Evolutionary conservation across 768 basidiomycete species (phyloP), one percentile per base, ranked within the genome.

Genomic region (Tricholoma furcatifolium): DNA sequence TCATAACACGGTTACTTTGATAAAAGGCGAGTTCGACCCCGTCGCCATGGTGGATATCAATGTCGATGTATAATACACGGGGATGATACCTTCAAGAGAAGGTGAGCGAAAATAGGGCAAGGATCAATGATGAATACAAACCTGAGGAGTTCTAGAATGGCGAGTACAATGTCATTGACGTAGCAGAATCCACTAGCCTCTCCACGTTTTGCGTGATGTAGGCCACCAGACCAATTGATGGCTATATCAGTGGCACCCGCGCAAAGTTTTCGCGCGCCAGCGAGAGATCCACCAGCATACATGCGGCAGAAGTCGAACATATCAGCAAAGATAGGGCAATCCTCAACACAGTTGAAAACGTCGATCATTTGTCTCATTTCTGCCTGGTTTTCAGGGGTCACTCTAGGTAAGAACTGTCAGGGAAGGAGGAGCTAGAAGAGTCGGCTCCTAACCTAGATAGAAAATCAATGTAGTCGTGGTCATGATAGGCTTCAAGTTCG

Each of bases 131-230:
- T 31, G 2, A 50, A 4, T 2, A 54, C 56, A 30, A 58, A 91
- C 92, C 91, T 80, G 2, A 98, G 77, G 30, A 99, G 77, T 63
- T 99, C 96, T 15, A 98, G 74, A 44, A 99, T 97, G 0, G 87
- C 93, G 0, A 99, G 77, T 1, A 98, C 95, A 36, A 96, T 94
- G 65, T 98, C 95, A 66, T 99, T 99, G 18, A 98, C 83, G 67
- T 98, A 99, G 70, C 96, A 99, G 67, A 99, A 99, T 2, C 96
- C 96, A 63, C 94, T 98, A 7, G 97, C 95, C 72, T 98, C 96
- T 0, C 92, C 91, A 57, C 95, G 88, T 74, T 98, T 98, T 2
- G 96, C 97, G 62, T 99, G 97, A 70, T 99, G 97, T 17, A 99
- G 78, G 0, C 97, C 97, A 1, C 97, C 97, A 18, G 94, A 94